These are phyloP conservation scores for Talaromyces funiculosus DNA, from an alignment of 2,329 filamentous ascomycete genomes.

Conservation along the genomic window DNA sequence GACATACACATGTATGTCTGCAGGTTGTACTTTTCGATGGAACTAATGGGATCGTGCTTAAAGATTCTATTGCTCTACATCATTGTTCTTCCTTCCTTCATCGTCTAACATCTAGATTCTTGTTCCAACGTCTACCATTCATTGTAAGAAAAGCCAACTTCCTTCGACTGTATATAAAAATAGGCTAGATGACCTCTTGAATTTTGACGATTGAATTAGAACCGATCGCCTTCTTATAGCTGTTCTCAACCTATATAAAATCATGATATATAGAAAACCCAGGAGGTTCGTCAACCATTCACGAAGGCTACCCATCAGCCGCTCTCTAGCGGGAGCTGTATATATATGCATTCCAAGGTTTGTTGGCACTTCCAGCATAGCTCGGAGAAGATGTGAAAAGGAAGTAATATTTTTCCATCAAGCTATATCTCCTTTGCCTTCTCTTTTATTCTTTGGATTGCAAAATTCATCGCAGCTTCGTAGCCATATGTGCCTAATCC, in stretches of 20 bases:
- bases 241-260: not conserved
- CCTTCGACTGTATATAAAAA: not conserved
- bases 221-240: not conserved
- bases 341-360: no score
- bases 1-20: no score
- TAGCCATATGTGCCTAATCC: conserved; percentile 62
- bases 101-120: not conserved
- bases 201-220: not conserved
- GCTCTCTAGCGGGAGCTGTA: not conserved
- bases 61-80: no score
- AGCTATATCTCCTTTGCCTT: not conserved
- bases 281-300: not conserved
- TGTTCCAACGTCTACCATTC: not conserved
- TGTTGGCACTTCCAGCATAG: not conserved
- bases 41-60: no score
- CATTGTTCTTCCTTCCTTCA: no score
- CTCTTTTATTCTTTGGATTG: not conserved
- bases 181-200: not conserved
- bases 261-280: not conserved
- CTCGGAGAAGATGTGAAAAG: not conserved
- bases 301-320: no score
- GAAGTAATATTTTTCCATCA: no score
- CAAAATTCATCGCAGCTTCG: conserved; percentile 51
- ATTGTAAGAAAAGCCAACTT: not conserved
- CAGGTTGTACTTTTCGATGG: no score